Evolutionary conservation across 192 early-diverging fungal species (phyloP).

Genomic region (Coemansia sp.): DNA sequence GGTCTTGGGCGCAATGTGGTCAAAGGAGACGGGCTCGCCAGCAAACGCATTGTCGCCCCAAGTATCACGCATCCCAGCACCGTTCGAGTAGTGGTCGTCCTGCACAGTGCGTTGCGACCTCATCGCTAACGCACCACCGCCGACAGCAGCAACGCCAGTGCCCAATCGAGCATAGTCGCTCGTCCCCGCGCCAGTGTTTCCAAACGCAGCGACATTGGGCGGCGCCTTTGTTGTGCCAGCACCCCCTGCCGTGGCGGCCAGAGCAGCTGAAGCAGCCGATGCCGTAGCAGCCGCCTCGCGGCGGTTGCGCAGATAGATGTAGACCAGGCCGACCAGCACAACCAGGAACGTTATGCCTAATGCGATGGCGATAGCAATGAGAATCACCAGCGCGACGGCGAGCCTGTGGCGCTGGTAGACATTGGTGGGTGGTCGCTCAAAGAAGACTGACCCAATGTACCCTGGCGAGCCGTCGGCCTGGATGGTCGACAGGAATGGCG

Average conservation of each 20-base stretch:
- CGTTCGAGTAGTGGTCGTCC: slow-evolving; percentile 11
- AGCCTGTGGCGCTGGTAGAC: slow-evolving; percentile 49
- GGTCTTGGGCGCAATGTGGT: slow-evolving; percentile 45
- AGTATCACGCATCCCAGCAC: slow-evolving; percentile 23
- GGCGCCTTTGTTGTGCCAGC: slow-evolving; percentile 34
- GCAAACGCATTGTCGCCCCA: slow-evolving; percentile 33
- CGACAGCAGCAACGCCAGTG: slow-evolving; percentile 17
- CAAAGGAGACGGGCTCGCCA: slow-evolving; percentile 52
- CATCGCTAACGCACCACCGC: slow-evolving; percentile 23
- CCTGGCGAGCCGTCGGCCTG: slow-evolving; percentile 42
- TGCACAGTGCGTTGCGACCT: slow-evolving; percentile 16
- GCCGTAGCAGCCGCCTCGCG: slow-evolving; percentile 53
- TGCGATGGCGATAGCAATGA: slow-evolving; percentile 71
- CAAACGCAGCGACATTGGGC: slow-evolving; percentile 13
- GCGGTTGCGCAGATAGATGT: slow-evolving; percentile 60
- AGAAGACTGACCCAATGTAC: slow-evolving; percentile 45
- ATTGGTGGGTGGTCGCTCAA: slow-evolving; percentile 48
- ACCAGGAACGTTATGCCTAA: slow-evolving; percentile 67
- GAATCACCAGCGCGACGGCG: slow-evolving; percentile 65
- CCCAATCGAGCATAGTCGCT: slow-evolving; percentile 1
- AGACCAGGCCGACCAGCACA: slow-evolving; percentile 61
- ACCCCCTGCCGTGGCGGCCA: slow-evolving; percentile 37
- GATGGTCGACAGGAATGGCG: slow-evolving; percentile 52
- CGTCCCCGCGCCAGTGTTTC: neutral
- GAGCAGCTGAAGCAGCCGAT: slow-evolving; percentile 54